These are phyloP conservation scores for Tolypocladium tundrense DNA, from an alignment of 2,329 filamentous ascomycete genomes.

Conservation along the genomic window DNA sequence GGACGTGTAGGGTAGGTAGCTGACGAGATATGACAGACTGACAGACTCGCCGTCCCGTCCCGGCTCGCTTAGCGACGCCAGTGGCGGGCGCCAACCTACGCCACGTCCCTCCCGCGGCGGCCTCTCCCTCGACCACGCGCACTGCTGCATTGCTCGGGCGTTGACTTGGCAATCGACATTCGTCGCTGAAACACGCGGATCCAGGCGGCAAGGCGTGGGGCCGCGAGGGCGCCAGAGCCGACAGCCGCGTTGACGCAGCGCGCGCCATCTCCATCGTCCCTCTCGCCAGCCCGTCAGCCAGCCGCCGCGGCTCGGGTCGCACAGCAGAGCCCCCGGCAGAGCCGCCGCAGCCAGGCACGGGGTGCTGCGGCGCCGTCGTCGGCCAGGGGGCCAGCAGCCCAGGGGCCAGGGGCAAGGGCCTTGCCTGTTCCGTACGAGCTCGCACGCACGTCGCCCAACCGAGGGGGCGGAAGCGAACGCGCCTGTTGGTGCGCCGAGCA, in stretches of 20 bases:
- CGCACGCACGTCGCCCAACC: too few relatives aligned
- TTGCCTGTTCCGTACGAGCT: neutral
- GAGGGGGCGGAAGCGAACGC: too few relatives aligned
- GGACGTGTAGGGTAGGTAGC: too few relatives aligned
- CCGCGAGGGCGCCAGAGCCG: neutral
- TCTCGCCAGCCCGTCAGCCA: neutral
- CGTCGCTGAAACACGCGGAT: constrained; percentile 11
- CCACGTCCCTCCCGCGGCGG: neutral
- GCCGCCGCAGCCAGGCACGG: neutral
- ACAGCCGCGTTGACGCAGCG: neutral
- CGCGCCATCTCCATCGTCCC: neutral
- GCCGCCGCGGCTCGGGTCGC: neutral
- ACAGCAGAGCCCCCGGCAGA: neutral
- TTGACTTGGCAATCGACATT: constrained; percentile 15
- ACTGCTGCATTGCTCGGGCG: neutral
- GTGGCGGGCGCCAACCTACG: neutral
- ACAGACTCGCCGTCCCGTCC: too few relatives aligned
- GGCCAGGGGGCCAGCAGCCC: too few relatives aligned
- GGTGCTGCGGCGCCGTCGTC: neutral
- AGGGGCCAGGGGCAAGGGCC: neutral
- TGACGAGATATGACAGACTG: too few relatives aligned
- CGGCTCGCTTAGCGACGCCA: neutral
- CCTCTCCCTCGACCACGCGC: neutral
- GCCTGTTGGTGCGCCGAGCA: neutral
- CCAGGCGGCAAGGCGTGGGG: neutral